Evolutionary conservation across 2,329 filamentous ascomycete species (phyloP).

Genomic region (Parascedosporium putredinis): DNA sequence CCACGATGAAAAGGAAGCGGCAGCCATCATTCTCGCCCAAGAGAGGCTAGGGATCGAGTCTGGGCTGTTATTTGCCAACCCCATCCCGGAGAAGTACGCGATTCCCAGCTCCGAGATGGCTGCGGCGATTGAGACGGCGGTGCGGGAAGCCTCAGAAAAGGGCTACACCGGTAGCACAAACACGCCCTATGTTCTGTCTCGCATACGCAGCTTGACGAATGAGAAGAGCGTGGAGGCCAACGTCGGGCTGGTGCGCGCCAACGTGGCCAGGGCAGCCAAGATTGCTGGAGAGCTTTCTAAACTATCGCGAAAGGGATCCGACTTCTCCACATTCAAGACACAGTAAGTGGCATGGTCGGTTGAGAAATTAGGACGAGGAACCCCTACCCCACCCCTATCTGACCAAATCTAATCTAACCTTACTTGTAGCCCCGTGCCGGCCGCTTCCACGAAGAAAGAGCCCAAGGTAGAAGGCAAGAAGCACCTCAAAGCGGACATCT

Average conservation of each 20-base stretch:
- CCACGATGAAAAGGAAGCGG: conserved; percentile 68
- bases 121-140: conserved; percentile 54
- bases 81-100: conserved; percentile 60
- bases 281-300: conserved; percentile 41
- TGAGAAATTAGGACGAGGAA: not conserved
- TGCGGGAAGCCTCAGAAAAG: conserved; percentile 52
- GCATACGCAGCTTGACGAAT: conserved; percentile 69
- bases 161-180: conserved; percentile 65
- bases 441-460: not conserved
- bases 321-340: not conserved
- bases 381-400: not conserved
- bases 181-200: conserved; percentile 71
- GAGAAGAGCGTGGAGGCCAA: conserved; percentile 67
- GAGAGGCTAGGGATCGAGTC: conserved; percentile 60
- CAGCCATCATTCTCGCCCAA: conserved; percentile 78
- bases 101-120: conserved; percentile 66
- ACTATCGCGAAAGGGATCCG: not conserved
- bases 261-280: conserved; percentile 43
- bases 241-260: conserved; percentile 45
- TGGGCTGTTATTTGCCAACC: conserved; percentile 82
- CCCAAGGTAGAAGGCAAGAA: conserved; percentile 3
- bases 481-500: conserved; percentile 43
- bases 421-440: not conserved
- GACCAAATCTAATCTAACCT: not conserved
- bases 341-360: conserved; percentile 2